Evolutionary conservation across 2,329 filamentous ascomycete species (phyloP).

Genomic region (Xylariales sp.): DNA sequence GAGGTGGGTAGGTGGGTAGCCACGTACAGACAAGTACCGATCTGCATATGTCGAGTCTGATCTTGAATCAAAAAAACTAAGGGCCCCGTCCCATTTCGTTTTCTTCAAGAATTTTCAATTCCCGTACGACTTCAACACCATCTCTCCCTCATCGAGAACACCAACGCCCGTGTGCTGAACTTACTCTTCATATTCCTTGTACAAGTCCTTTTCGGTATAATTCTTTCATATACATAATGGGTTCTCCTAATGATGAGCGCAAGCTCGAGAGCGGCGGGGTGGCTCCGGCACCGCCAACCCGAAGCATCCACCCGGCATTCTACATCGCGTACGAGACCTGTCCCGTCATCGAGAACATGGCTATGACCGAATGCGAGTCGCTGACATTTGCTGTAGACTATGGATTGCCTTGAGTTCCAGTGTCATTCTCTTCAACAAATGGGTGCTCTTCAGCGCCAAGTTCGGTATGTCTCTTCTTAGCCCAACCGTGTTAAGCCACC

Average conservation of each 20-base stretch:
- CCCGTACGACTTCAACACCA: conserved; percentile 27
- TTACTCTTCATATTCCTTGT: conserved; percentile 13
- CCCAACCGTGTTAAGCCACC: background rate
- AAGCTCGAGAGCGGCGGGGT: conserved; percentile 44
- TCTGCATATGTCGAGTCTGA: conserved; percentile 32
- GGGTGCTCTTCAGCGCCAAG: conserved; percentile 79
- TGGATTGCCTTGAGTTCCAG: conserved; percentile 90
- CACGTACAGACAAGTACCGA: conserved; percentile 32
- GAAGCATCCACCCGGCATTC: conserved; percentile 43
- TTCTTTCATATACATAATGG: conserved; percentile 33
- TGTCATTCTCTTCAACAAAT: conserved; percentile 95
- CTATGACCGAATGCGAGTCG: background rate
- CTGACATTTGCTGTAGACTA: conserved; percentile 55
- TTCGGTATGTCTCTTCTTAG: conserved; percentile 70
- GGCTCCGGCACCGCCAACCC: conserved; percentile 33
- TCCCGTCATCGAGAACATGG: conserved; percentile 4
- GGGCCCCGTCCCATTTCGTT: conserved; percentile 28
- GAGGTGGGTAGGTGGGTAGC: conserved; percentile 1
- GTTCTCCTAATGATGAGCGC: conserved; percentile 40
- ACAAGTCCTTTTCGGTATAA: conserved; percentile 6
- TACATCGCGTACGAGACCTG: conserved; percentile 43
- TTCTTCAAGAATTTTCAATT: conserved; percentile 32
- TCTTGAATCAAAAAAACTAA: conserved; percentile 31
- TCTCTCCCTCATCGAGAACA: conserved; percentile 21
- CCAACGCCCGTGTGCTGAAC: conserved; percentile 15